Base-by-base conservation (phyloP, 202 grass and related monocot genomes). In the Alloteropsis angusta region DNA sequence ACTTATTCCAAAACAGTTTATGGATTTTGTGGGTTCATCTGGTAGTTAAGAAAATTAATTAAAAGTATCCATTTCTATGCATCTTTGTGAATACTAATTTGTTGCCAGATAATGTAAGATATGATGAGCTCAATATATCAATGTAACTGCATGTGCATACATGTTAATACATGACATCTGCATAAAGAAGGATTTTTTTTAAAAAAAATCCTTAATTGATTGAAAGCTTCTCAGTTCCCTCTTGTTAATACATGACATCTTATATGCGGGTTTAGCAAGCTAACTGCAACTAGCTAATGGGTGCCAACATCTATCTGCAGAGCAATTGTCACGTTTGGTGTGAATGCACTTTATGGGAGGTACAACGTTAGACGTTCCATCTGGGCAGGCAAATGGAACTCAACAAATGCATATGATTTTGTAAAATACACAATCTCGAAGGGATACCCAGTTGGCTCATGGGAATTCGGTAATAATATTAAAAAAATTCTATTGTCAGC, bases 391-490 rank as follows among this genome's bases (percentile, higher is more conserved):
- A 85, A 82, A 55, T 99, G 96, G 96, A 99, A 99, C 71, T 90
- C 89, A 49, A 93, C 83, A 56, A 99, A 99, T 72, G 76, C 88
- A 26, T 89, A 80, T 35, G 82, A 93, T 65, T 96, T 99, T 84
- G 58, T 99, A 36, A 82, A 91, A 71, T 99, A 99, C 41, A 99
- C 92, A 42, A 82, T 99, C 60, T 85, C 88, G 53, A 93, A 99
- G 79, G 81, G 87, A 66, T 99, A 96, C 36, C 84, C 79, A 66
- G 82, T 99, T 80, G 86, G 95, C 80, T 99, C 92, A 21, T 99
- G 96, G 96, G 96, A 99, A 96, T 99, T 93, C 0, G 96, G 96
- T 99, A 96, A 85, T 87, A 52, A 7, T 46, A 3, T 67, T n/a
- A n/a, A n/a, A n/a, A n/a, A n/a, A n/a, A n/a, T n/a, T 2, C 19